Base-by-base conservation (phyloP, 208 protist genomes). In the Trypanosoma rangeli region DNA sequence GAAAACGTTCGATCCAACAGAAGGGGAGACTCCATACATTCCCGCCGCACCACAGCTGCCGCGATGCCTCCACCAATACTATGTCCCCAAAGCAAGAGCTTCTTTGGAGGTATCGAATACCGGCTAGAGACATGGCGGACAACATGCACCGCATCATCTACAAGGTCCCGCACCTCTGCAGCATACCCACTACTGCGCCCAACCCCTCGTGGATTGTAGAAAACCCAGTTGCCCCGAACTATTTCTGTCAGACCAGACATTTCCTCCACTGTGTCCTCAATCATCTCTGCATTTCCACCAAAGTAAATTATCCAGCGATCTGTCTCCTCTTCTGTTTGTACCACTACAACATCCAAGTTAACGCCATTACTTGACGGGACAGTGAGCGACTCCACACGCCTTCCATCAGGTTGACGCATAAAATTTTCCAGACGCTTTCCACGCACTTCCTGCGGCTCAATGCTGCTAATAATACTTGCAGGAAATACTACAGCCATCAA, bases 1-100 rank as follows among this genome's bases (percentile, higher is more conserved):
- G 90, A 91, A 66, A 96, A 96, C 16, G 77, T 84, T 9, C 90
- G 78, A 69, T 96, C 90, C 3, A 96, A 35, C 2, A 96, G 77
- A 12, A 96, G 55, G 0, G 83, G 66, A 35, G 59, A 73, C 16
- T 73, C 42, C 0, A 75, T 78, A 50, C 68, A 73, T 35, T 62
- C 64, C 5, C 60, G 58, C 10, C 59, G 69, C 16, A 81, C 88
- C n/a, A 93, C 69, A 44, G 78, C 61, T 0, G 83, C 83, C 8
- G 83, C 87, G 1, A 87, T 66, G 5, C 82, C 87, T 28, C 84
- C 88, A 18, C 90, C 90, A 70, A 96, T 94, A 57, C 88, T 94
- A 64, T 94, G 90, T 7, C 90, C 90, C 49, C 93, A 83, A 24
- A 96, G 72, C 16, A 96, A 39, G 3, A 96, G 39, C 1, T 87